phyloP scores from a whole-genome alignment of 1,284 basidiomycete species.

The Trametes pubescens region DNA sequence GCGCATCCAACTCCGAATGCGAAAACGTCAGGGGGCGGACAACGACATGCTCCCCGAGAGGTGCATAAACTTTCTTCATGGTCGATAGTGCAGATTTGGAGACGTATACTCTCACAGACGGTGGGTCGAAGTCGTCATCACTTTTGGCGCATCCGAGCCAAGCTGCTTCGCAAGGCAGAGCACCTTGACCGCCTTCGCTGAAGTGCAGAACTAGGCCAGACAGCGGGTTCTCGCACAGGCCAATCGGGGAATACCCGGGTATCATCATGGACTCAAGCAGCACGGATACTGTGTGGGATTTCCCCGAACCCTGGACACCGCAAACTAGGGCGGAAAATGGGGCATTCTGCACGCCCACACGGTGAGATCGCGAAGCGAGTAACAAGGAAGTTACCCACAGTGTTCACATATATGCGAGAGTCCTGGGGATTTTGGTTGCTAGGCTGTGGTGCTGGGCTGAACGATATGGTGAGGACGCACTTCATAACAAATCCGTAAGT shows the following conservation, averaged over 20 bases:
- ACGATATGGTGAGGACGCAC: neutral
- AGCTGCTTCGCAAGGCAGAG: constrained; percentile 72
- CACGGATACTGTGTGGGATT: constrained; percentile 73
- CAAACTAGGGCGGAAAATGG: constrained; percentile 47
- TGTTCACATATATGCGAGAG: constrained; percentile 66
- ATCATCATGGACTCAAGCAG: constrained; percentile 77
- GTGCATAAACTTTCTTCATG: constrained; percentile 42
- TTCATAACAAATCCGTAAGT: neutral
- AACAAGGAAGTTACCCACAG: constrained; percentile 46
- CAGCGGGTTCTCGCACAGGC: constrained; percentile 59
- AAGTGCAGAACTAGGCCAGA: constrained; percentile 73
- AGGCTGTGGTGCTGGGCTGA: neutral
- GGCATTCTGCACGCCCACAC: constrained; percentile 40
- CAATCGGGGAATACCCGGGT: constrained; percentile 54
- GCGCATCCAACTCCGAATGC: constrained; percentile 41
- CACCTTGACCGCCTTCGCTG: constrained; percentile 65
- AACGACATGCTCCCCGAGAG: constrained; percentile 36
- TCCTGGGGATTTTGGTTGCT: constrained; percentile 45
- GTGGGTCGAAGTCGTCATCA: constrained; percentile 48
- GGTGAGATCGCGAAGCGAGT: neutral
- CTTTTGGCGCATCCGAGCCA: constrained; percentile 57
- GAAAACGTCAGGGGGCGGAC: constrained; percentile 44
- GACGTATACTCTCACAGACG: constrained; percentile 66
- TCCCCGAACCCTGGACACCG: constrained; percentile 63
- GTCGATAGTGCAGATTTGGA: constrained; percentile 45